phyloP scores from a whole-genome alignment of 2,329 filamentous ascomycete species.

The Cladosporium sp. region DNA sequence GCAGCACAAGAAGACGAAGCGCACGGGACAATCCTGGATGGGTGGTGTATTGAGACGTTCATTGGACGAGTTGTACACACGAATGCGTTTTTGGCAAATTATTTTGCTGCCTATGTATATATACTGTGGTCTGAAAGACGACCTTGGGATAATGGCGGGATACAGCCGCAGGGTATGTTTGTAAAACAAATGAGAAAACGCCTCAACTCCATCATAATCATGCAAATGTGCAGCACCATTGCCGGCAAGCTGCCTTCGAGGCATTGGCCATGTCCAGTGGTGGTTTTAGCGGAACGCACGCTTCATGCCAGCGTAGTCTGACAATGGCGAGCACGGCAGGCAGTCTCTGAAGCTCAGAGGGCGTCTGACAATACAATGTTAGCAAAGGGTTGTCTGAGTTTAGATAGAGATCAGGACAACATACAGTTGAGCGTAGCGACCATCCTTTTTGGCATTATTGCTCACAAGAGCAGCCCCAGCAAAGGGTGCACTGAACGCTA shows the following conservation, averaged over 20 bases:
- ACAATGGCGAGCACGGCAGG: conserved; percentile 29
- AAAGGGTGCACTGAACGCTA: conserved; percentile 31
- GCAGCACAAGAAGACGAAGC: no score
- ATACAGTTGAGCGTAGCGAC: conserved; percentile 29
- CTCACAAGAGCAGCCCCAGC: conserved; percentile 31
- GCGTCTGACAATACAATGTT: conserved; percentile 20
- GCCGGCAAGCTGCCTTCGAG: no score
- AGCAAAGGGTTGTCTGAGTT: conserved; percentile 8
- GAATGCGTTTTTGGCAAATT: not conserved
- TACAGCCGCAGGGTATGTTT: conserved; percentile 7
- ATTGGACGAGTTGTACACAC: no score
- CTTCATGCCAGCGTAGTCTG: conserved; percentile 29
- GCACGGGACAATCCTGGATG: no score
- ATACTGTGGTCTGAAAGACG: not conserved
- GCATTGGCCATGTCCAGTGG: no score
- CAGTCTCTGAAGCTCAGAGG: conserved; percentile 34
- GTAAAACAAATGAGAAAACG: not conserved
- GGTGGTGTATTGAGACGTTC: no score
- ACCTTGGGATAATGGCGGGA: conserved; percentile 2
- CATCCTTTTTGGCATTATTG: conserved; percentile 27
- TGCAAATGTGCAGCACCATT: not conserved
- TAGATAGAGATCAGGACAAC: conserved; percentile 5
- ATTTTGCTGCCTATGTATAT: conserved; percentile 1
- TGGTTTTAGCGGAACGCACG: not conserved
- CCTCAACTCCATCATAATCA: conserved; percentile 12